Conservation (phyloP, 768 basidiomycete species). For the Nidularia pulvinata region DNA sequence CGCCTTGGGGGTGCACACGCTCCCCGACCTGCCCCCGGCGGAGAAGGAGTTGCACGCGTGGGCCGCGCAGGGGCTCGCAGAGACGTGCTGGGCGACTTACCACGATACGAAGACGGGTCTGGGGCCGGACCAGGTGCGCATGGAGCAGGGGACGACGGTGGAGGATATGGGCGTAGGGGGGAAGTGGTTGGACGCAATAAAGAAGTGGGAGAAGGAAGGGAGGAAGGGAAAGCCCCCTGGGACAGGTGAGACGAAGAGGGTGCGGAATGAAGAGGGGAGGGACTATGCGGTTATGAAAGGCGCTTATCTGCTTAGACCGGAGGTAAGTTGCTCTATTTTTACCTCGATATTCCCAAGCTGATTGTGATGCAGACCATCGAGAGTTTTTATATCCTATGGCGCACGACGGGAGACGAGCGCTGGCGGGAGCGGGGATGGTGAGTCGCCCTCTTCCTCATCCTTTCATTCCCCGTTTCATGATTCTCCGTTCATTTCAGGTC, state of each 20-base stretch:
- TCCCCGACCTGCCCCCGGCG: constrained; percentile 22
- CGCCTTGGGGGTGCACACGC: constrained; percentile 52
- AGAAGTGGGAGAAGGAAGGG: constrained; percentile 40
- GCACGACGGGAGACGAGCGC: constrained; percentile 42
- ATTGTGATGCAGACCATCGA: constrained; percentile 40
- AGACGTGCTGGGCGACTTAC: constrained; percentile 64
- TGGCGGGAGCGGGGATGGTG: constrained; percentile 58
- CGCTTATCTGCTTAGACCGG: constrained; percentile 44
- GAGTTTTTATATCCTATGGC: constrained; percentile 53
- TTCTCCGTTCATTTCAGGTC: constrained; percentile 11
- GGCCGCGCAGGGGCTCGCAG: constrained; percentile 63
- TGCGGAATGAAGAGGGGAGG: constrained; percentile 12
- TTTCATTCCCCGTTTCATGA: background rate
- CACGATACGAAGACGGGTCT: constrained; percentile 64
- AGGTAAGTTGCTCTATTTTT: constrained; percentile 29
- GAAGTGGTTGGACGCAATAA: constrained; percentile 37
- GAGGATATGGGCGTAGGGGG: constrained; percentile 9
- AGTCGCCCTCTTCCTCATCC: constrained; percentile 10
- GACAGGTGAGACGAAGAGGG: constrained; percentile 10
- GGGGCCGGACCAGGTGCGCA: constrained; percentile 54
- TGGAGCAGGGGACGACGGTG: constrained; percentile 16
- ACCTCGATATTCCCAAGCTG: background rate
- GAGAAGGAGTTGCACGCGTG: constrained; percentile 49
- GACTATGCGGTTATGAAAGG: constrained; percentile 35
- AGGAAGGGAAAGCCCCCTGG: constrained; percentile 20